Evolutionary conservation across 139 green algal genomes (phyloP), one percentile per base, ranked within the genome.

Genomic region (Prasinococcaceae sp.): DNA sequence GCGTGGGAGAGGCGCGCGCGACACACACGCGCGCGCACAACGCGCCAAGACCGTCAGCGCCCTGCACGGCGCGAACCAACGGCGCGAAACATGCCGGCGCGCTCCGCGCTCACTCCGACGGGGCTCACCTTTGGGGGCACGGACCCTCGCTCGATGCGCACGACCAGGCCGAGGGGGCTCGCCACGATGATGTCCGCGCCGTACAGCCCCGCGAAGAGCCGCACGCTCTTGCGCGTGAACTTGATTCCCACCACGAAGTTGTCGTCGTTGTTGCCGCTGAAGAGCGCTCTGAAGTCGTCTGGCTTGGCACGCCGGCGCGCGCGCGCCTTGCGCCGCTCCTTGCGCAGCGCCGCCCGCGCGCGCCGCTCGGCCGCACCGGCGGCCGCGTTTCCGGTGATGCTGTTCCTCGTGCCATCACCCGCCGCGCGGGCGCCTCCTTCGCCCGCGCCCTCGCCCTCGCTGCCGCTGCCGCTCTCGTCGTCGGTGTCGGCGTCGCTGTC

Each of bases 171-270:
- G 3, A 98, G 66, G 1, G 90, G 90, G 2, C 82, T 94, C 0
- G 88, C 84, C 3, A 97, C 63, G 25, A 98, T 81, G 61, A 98
- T 81, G 77, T 98, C 90, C 2, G 68, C 70, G 22, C 84, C 32
- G 35, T 78, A 82, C 40, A 95, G 83, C 38, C 93, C 78, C 3
- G 77, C 55, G 55, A 81, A 97, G 30, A 95, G 79, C 53, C 67
- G 63, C 22, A 92, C 69, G 3, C 65, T 44, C 56, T 57, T 68
- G 46, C 56, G 73, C 2, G 82, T 94, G 30, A 96, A 63, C 63
- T 94, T 94, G 55, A 97, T 81, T 37, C 89, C 88, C 30, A 96
- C 17, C 20, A 78, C 53, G 69, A 96, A 97, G 59, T 94, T 82
- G 58, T 97, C 88, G 58, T 97, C 88, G 2, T 49, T 71, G 61